Evolutionary conservation across 768 basidiomycete species (phyloP).

Genomic region (Kwoniella dendrophila): DNA sequence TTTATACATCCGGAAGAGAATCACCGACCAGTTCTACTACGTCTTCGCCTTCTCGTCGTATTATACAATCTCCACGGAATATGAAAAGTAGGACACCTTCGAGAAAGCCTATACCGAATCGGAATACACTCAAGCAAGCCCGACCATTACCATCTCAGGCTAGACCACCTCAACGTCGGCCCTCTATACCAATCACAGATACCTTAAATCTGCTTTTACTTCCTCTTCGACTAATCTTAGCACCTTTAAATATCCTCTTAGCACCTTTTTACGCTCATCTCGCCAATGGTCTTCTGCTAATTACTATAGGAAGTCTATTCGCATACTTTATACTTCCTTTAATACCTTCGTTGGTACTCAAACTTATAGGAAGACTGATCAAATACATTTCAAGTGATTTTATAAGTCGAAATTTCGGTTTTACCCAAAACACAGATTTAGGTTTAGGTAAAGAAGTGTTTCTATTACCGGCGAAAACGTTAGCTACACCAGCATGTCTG

Average conservation of each 20-base stretch:
- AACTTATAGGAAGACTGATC: slow-evolving; percentile 5
- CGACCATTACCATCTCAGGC: not conserved
- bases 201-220: slow-evolving; percentile 22
- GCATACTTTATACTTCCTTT: slow-evolving; percentile 17
- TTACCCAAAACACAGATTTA: slow-evolving; percentile 1
- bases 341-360: slow-evolving; percentile 25
- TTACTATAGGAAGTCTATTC: not conserved
- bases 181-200: not conserved
- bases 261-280: slow-evolving; percentile 25
- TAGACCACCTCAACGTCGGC: not conserved
- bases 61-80: not conserved
- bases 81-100: not conserved
- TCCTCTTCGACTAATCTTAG: slow-evolving; percentile 22
- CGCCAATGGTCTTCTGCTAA: slow-evolving; percentile 9
- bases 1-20: not conserved
- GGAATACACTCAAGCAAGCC: not conserved
- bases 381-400: slow-evolving; percentile 14
- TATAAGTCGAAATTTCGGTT: not conserved
- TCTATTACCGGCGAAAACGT: slow-evolving; percentile 20
- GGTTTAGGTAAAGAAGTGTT: slow-evolving; percentile 10
- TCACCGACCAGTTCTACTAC: not conserved
- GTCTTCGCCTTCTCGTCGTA: not conserved
- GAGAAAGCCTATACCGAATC: not conserved
- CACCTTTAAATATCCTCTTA: slow-evolving; percentile 22
- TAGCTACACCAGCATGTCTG: slow-evolving; percentile 23